Evolutionary conservation across 148 eudicot genomes (phyloP).

Genomic region (Vaccinium darrowii): DNA sequence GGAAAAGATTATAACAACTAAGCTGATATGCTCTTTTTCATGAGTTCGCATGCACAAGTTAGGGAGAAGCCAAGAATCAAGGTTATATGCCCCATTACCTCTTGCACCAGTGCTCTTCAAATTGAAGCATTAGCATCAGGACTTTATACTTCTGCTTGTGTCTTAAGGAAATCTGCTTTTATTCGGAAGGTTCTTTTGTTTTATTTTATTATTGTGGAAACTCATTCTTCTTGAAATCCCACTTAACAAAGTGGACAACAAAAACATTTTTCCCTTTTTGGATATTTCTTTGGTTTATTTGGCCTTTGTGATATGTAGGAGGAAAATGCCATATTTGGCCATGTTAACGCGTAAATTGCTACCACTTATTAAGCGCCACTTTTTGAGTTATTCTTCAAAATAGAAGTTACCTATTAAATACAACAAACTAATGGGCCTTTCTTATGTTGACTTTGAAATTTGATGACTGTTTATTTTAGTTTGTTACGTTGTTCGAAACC

Average conservation of each 20-base stretch:
- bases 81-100: not conserved
- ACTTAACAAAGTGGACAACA: not conserved
- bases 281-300: not conserved
- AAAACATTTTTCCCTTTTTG: not conserved
- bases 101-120: not conserved
- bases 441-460: not conserved
- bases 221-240: not conserved
- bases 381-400: not conserved
- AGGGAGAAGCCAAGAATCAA: not conserved
- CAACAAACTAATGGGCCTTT: not conserved
- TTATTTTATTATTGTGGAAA: not conserved
- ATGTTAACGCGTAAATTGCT: not conserved
- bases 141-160: not conserved
- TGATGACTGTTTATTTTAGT: not conserved
- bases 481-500: not conserved
- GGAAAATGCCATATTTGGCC: not conserved
- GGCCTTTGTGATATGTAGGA: not conserved
- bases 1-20: not conserved
- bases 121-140: constrained; percentile 1
- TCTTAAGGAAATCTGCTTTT: not conserved
- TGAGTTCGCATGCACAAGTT: not conserved
- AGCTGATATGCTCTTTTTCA: not conserved
- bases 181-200: not conserved
- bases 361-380: not conserved
- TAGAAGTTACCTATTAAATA: not conserved